Conservation (phyloP, 1,284 basidiomycete species). For the Ustanciosporium gigantosporum region DNA sequence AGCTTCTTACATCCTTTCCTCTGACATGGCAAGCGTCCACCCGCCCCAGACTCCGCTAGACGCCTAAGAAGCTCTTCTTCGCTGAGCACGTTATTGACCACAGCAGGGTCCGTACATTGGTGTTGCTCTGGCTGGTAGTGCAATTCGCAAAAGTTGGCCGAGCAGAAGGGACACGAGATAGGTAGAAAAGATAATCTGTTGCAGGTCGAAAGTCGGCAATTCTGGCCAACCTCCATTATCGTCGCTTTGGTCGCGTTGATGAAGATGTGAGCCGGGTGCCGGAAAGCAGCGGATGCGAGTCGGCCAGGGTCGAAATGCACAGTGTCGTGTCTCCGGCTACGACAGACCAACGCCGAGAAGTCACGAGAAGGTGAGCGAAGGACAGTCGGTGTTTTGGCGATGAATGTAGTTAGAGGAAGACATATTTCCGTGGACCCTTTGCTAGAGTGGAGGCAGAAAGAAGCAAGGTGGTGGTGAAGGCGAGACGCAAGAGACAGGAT, state of each 20-base stretch:
- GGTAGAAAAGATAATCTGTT: slow-evolving; percentile 48
- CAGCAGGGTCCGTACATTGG: slow-evolving; percentile 24
- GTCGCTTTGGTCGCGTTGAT: background rate
- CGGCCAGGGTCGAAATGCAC: too few species aligned
- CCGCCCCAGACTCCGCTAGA: slow-evolving; percentile 7
- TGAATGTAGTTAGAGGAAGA: too few species aligned
- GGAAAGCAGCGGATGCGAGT: too few species aligned
- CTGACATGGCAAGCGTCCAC: slow-evolving; percentile 45
- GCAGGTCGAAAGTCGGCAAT: slow-evolving; percentile 38
- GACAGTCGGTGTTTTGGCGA: too few species aligned
- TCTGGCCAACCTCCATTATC: slow-evolving; percentile 47
- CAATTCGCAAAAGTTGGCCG: slow-evolving; percentile 38
- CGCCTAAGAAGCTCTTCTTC: slow-evolving; percentile 26
- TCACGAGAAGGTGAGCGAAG: too few species aligned
- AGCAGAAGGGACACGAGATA: slow-evolving; percentile 40
- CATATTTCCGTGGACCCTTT: too few species aligned
- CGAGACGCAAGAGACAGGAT: too few species aligned
- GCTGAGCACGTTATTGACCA: slow-evolving; percentile 17
- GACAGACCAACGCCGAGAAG: too few species aligned
- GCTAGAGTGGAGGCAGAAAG: too few species aligned
- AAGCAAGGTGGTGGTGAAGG: too few species aligned
- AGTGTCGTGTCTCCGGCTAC: too few species aligned
- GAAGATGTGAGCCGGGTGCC: slow-evolving; percentile 6
- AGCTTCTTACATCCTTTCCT: slow-evolving; percentile 45
- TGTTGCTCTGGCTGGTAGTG: slow-evolving; percentile 49